Evolutionary conservation across 2,329 filamentous ascomycete genomes (phyloP).

Genomic region (Fusarium sp.): DNA sequence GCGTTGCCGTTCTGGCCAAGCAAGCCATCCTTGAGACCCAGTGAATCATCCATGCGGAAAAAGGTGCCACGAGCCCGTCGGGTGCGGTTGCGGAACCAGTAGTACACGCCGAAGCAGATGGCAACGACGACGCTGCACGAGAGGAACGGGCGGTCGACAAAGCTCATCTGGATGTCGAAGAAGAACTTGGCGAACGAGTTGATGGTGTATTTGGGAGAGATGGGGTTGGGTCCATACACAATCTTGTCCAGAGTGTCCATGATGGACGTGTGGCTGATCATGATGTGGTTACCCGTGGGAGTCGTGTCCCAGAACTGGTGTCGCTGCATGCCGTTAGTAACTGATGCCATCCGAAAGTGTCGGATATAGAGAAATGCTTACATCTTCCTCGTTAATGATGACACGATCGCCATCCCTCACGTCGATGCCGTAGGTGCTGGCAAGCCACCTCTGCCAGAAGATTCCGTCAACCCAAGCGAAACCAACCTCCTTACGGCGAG

Average conservation of each 20-base stretch:
- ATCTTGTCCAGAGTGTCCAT: conserved; percentile 85
- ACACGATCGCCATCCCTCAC: conserved; percentile 90
- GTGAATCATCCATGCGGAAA: conserved; percentile 71
- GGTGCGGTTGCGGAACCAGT: conserved; percentile 67
- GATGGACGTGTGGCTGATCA: conserved; percentile 89
- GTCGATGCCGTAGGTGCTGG: conserved; percentile 93
- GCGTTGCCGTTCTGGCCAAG: conserved; percentile 59
- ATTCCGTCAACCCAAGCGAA: conserved; percentile 98
- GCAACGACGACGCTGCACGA: conserved; percentile 69
- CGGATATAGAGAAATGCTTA: conserved; percentile 64
- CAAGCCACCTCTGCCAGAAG: conserved; percentile 98
- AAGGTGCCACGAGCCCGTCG: conserved; percentile 67
- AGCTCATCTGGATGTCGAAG: conserved; percentile 71
- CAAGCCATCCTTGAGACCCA: conserved; percentile 73
- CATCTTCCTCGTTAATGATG: conserved; percentile 96
- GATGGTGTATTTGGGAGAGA: conserved; percentile 83
- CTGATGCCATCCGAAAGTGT: too few species aligned
- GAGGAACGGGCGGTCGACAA: conserved; percentile 70
- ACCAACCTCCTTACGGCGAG: conserved; percentile 86
- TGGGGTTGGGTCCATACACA: conserved; percentile 74
- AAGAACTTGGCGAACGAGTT: conserved; percentile 78
- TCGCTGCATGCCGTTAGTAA: conserved; percentile 69
- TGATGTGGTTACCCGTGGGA: conserved; percentile 88
- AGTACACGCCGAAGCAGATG: conserved; percentile 63
- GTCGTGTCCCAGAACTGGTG: conserved; percentile 96